Conservation (phyloP, 2,329 filamentous ascomycete species). For the Fusarium annulatum region DNA sequence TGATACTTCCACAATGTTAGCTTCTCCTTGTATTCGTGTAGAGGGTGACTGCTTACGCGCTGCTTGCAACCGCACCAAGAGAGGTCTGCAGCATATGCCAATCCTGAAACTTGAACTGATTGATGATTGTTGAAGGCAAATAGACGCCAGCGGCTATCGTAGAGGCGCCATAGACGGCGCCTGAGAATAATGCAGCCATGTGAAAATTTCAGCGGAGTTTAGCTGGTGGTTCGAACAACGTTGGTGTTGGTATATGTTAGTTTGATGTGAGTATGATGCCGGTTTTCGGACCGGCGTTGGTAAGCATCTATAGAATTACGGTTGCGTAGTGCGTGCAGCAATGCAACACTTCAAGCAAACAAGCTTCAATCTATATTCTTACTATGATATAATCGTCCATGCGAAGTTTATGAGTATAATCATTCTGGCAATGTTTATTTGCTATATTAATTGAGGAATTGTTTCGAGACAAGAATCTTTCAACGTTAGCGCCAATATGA, state of each 20-base stretch:
- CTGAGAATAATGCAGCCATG: slow-evolving; percentile 57
- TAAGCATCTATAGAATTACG: not conserved
- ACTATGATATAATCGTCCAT: rapidly evolving
- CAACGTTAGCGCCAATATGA: not conserved
- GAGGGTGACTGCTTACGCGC: slow-evolving; percentile 60
- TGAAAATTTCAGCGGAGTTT: not conserved
- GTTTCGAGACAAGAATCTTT: rapidly evolving
- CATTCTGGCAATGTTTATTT: too few relatives aligned
- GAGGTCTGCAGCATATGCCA: slow-evolving; percentile 76
- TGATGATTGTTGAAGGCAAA: slow-evolving; percentile 67
- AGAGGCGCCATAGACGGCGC: slow-evolving; percentile 70
- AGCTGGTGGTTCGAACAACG: not conserved
- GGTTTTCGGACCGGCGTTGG: slow-evolving; percentile 22
- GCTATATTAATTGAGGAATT: not conserved
- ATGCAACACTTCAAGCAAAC: not conserved
- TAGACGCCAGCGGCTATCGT: slow-evolving; percentile 70
- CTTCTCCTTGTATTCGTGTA: not conserved
- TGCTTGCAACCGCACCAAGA: slow-evolving; percentile 69
- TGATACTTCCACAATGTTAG: slow-evolving; percentile 48
- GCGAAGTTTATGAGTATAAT: rapidly evolving
- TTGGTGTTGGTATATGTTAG: not conserved
- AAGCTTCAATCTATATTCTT: not conserved
- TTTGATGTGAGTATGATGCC: not conserved
- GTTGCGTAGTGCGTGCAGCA: not conserved
- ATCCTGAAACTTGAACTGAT: slow-evolving; percentile 69